Percentiles rank a stretch among this genome's conserved stretches.
Evolutionary conservation across 2,329 filamentous ascomycete genomes (phyloP).

Genomic region (Venturia asperata): DNA sequence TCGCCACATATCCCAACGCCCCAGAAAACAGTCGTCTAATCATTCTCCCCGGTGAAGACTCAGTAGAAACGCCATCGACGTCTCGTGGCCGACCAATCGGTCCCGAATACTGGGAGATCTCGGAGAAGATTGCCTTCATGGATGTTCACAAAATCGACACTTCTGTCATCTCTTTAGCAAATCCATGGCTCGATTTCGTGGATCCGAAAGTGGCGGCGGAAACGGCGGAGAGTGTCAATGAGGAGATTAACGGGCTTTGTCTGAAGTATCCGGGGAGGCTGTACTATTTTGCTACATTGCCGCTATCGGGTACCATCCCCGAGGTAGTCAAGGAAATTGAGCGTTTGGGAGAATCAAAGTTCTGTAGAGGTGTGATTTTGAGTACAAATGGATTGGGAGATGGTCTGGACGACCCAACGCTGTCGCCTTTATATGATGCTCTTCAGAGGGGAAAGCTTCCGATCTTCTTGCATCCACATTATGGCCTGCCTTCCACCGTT

Average conservation of each 20-base stretch:
- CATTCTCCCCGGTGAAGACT: slow-evolving; percentile 54
- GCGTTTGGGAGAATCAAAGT: slow-evolving; percentile 53
- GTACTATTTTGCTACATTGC: slow-evolving; percentile 77
- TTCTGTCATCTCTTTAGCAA: slow-evolving; percentile 81
- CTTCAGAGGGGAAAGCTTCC: slow-evolving; percentile 58
- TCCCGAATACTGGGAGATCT: slow-evolving; percentile 71
- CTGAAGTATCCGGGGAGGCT: slow-evolving; percentile 57
- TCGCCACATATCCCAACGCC: slow-evolving; percentile 55
- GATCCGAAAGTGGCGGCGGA: slow-evolving; percentile 50
- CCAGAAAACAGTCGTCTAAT: slow-evolving; percentile 54
- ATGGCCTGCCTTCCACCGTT: slow-evolving; percentile 72
- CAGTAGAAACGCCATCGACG: slow-evolving; percentile 42
- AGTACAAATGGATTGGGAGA: slow-evolving; percentile 74
- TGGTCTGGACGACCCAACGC: slow-evolving; percentile 68
- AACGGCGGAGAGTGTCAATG: slow-evolving; percentile 64
- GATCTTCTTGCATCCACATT: slow-evolving; percentile 86
- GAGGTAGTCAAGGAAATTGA: slow-evolving; percentile 59
- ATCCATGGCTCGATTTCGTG: slow-evolving; percentile 90
- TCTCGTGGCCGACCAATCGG: slow-evolving; percentile 76
- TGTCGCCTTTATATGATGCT: slow-evolving; percentile 66
- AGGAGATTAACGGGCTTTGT: slow-evolving; percentile 70
- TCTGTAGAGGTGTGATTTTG: slow-evolving; percentile 79
- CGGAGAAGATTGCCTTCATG: slow-evolving; percentile 82
- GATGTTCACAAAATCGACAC: slow-evolving; percentile 71
- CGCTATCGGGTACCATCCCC: slow-evolving; percentile 58